These are phyloP conservation scores for Arthroderma sp. DNA, from an alignment of 2,329 filamentous ascomycete species.

Conservation along the genomic window DNA sequence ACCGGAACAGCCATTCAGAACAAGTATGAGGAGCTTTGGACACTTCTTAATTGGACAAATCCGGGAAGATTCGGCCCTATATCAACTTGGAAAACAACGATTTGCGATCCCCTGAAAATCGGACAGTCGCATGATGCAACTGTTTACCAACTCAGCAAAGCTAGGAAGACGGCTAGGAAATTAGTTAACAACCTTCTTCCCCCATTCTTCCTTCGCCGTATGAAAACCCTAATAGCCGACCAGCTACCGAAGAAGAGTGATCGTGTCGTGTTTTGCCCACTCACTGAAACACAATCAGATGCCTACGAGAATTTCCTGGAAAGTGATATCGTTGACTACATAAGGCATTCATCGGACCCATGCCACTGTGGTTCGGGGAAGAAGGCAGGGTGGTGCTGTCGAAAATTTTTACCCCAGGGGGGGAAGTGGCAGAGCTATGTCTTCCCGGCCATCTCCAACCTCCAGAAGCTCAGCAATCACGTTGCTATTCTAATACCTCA, in stretches of 20 bases:
- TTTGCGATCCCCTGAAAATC: constrained; percentile 66
- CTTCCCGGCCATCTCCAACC: constrained; percentile 67
- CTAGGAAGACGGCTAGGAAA: constrained; percentile 68
- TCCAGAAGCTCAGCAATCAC: constrained; percentile 87
- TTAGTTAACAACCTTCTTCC: constrained; percentile 80
- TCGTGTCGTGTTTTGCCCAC: constrained; percentile 83
- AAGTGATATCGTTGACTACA: constrained; percentile 53
- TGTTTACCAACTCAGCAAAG: constrained; percentile 63
- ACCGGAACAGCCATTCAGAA: constrained; percentile 97
- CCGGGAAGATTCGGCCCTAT: constrained; percentile 58
- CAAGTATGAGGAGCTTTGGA: constrained; percentile 95
- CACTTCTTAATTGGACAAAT: constrained; percentile 88
- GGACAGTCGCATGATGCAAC: constrained; percentile 92
- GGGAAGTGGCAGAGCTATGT: constrained; percentile 61
- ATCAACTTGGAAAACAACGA: constrained; percentile 62
- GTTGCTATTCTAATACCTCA: constrained; percentile 73
- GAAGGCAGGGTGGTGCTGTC: constrained; percentile 73
- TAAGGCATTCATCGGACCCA: constrained; percentile 52
- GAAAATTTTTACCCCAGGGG: constrained; percentile 45
- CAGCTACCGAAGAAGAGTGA: constrained; percentile 93
- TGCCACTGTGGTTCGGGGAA: constrained; percentile 60
- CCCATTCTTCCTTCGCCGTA: constrained; percentile 76
- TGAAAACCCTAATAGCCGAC: constrained; percentile 83
- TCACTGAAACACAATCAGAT: constrained; percentile 65
- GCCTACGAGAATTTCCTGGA: constrained; percentile 76